These are phyloP conservation scores for Rhizophora mangle DNA, from an alignment of 345 rosid genomes.

Conservation along the genomic window DNA sequence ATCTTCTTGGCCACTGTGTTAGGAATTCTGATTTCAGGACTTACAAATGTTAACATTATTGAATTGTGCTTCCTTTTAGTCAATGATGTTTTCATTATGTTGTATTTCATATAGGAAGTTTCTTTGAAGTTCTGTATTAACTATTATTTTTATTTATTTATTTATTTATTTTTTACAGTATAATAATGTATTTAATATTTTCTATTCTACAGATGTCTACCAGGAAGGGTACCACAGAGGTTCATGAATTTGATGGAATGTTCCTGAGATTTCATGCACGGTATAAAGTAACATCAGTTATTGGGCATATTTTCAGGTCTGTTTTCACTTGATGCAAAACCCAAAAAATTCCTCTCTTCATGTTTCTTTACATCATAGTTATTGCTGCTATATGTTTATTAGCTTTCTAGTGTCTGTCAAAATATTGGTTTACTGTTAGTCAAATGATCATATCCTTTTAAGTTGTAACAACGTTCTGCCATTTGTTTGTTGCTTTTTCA, in stretches of 20 bases:
- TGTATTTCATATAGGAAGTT: neutral
- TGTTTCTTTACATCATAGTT: neutral
- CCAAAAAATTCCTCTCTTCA: too few species aligned
- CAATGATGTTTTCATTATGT: neutral
- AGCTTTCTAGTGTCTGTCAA: too few species aligned
- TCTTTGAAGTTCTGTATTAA: neutral
- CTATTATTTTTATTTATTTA: neutral
- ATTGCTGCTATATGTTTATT: neutral
- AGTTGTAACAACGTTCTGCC: too few species aligned
- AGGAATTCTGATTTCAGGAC: neutral
- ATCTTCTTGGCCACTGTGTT: neutral
- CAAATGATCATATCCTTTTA: too few species aligned
- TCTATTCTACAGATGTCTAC: constrained; percentile 58
- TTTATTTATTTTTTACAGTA: neutral
- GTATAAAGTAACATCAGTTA: constrained; percentile 78
- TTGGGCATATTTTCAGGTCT: constrained; percentile 95
- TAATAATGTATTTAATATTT: constrained; percentile 1
- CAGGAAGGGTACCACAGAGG: constrained; percentile 76
- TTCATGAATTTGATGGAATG: constrained; percentile 73
- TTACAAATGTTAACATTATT: neutral
- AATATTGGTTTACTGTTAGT: too few species aligned
- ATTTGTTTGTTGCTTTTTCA: too few species aligned
- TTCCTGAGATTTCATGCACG: constrained; percentile 59
- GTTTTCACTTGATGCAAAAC: too few species aligned
- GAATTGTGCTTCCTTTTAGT: neutral